Conservation (phyloP, 345 rosid species). For the Salix viminalis region DNA sequence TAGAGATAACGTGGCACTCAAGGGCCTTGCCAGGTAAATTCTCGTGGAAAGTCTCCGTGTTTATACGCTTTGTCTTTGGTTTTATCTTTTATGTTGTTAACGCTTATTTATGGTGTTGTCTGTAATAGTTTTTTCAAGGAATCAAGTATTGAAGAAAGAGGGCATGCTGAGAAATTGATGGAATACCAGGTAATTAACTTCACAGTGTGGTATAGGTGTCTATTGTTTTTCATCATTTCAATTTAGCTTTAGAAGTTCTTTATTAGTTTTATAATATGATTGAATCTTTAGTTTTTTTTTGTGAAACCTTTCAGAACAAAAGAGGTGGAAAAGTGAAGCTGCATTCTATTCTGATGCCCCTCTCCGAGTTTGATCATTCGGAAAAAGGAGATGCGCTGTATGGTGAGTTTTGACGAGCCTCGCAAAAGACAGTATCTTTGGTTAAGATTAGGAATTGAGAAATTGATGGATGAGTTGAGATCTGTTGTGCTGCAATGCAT, state of each 20-base stretch:
- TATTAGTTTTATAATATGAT: neutral
- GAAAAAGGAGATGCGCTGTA: conserved; percentile 30
- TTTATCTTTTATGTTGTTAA: neutral
- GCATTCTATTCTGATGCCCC: conserved; percentile 25
- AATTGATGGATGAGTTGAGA: neutral
- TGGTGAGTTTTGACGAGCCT: conserved; percentile 14
- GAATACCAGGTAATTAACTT: conserved; percentile 26
- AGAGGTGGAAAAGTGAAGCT: conserved; percentile 37
- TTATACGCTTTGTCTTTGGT: neutral
- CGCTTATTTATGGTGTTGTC: neutral
- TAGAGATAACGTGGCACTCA: conserved; percentile 33
- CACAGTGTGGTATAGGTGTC: neutral
- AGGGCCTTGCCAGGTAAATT: conserved; percentile 28
- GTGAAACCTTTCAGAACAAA: conserved; percentile 23
- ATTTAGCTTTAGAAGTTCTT: neutral
- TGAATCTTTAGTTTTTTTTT: neutral
- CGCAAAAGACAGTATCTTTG: neutral
- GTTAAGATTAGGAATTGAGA: too few species aligned
- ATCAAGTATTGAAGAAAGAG: conserved; percentile 28
- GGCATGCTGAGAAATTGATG: conserved; percentile 34
- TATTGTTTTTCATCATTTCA: neutral
- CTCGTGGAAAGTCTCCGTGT: neutral
- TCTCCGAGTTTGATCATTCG: conserved; percentile 25
- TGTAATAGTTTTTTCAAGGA: conserved; percentile 29
- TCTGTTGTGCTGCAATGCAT: neutral